Conservation (phyloP, 164 flowering plant genomes). For the Buxus sempervirens region DNA sequence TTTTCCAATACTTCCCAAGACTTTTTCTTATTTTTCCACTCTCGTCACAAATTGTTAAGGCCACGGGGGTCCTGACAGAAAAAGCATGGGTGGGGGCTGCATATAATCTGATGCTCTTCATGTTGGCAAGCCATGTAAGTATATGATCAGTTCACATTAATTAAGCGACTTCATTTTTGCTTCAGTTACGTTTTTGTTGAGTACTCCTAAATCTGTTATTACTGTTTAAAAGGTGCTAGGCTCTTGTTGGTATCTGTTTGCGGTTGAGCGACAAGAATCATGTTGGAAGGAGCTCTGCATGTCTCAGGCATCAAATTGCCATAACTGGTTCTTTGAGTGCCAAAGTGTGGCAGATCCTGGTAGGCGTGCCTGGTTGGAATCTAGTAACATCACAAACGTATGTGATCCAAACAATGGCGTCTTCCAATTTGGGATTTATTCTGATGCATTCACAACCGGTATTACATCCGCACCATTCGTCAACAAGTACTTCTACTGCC, state of each 20-base stretch:
- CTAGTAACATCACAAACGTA: slow-evolving; percentile 46
- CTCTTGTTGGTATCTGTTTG: slow-evolving; percentile 66
- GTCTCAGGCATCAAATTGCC: slow-evolving; percentile 28
- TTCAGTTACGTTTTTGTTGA: no score
- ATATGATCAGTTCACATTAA: no score
- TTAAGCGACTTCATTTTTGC: no score
- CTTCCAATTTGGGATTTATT: slow-evolving; percentile 58
- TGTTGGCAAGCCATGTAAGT: slow-evolving; percentile 90
- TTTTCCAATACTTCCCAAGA: slow-evolving; percentile 68
- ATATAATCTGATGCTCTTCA: slow-evolving; percentile 70
- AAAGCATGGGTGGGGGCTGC: slow-evolving; percentile 95
- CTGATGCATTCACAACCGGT: slow-evolving; percentile 40
- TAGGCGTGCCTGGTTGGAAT: slow-evolving; percentile 41
- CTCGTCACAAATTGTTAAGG: slow-evolving; percentile 54
- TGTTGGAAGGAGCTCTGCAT: slow-evolving; percentile 64
- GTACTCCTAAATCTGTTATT: no score
- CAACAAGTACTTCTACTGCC: slow-evolving; percentile 62
- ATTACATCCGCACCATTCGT: slow-evolving; percentile 42
- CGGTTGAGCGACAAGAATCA: slow-evolving; percentile 53
- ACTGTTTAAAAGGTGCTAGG: slow-evolving; percentile 51
- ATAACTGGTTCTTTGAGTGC: slow-evolving; percentile 41
- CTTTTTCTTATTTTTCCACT: slow-evolving; percentile 66
- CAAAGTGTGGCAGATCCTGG: slow-evolving; percentile 4
- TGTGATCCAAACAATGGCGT: slow-evolving; percentile 37
- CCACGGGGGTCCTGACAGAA: slow-evolving; percentile 65